These are phyloP conservation scores for Euptelea pleiosperma DNA, from an alignment of 164 flowering plant species.

Conservation along the genomic window DNA sequence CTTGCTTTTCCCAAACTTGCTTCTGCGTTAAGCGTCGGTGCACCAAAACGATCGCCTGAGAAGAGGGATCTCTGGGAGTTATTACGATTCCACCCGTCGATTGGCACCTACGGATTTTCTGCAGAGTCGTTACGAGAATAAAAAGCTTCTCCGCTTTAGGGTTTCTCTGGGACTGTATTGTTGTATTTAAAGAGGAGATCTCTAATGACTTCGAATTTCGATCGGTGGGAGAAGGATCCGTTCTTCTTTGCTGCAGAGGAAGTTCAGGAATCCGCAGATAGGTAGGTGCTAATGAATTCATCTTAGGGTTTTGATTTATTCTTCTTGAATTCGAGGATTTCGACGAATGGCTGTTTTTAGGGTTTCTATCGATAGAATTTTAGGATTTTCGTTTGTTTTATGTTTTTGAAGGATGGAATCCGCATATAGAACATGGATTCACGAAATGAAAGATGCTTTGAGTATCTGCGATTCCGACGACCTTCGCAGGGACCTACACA, in stretches of 20 bases:
- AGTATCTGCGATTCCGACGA: slow-evolving; percentile 44
- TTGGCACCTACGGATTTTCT: neutral
- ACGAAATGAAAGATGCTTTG: slow-evolving; percentile 42
- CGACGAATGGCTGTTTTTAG: neutral
- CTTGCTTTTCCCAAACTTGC: too few relatives aligned
- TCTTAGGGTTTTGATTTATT: slow-evolving; percentile 3
- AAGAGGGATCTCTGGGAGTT: too few relatives aligned
- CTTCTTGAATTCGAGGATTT: neutral
- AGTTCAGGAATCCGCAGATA: slow-evolving; percentile 90
- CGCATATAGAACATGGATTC: slow-evolving; percentile 79
- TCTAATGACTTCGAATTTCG: slow-evolving; percentile 64
- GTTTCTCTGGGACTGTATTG: neutral
- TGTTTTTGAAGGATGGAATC: slow-evolving; percentile 80
- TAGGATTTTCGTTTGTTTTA: slow-evolving; percentile 10
- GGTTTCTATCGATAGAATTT: neutral
- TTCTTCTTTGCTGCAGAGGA: slow-evolving; percentile 89
- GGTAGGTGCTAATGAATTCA: slow-evolving; percentile 31
- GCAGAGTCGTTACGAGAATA: neutral
- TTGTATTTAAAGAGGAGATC: neutral
- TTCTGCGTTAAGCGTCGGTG: too few relatives aligned
- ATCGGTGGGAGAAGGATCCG: slow-evolving; percentile 95
- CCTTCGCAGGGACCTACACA: slow-evolving; percentile 60
- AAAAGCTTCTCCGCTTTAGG: neutral
- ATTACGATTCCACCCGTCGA: too few relatives aligned
- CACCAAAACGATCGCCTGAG: too few relatives aligned